A percentile compares a stretch with the other conserved stretches of the same genome.
These are phyloP conservation scores for Apiospora hydei DNA, from an alignment of 2,329 filamentous ascomycete species.

Conservation along the genomic window DNA sequence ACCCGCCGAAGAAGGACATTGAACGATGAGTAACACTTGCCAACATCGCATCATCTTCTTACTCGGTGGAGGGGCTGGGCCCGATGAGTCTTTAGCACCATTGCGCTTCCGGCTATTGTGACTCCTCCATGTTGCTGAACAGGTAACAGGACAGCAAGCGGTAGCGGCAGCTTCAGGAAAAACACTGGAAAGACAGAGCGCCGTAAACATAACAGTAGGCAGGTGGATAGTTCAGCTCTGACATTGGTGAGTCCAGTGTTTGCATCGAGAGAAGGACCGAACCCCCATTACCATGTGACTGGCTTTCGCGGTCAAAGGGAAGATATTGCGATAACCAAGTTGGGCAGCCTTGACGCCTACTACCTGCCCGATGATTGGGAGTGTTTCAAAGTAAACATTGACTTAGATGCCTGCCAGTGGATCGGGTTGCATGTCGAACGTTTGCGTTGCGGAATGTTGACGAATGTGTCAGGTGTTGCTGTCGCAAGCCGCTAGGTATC, in stretches of 20 bases:
- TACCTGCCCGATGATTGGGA: not conserved
- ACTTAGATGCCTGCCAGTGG: not conserved
- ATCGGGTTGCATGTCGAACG: not conserved
- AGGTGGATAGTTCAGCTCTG: not conserved
- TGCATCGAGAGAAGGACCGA: not conserved
- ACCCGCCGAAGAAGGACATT: not conserved
- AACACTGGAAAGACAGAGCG: not conserved
- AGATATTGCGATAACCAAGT: not conserved
- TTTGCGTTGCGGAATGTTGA: not conserved
- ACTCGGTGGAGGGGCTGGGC: not conserved
- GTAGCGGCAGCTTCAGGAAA: not conserved
- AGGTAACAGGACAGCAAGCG: not conserved
- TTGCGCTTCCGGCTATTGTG: not conserved
- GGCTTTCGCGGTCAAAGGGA: not conserved
- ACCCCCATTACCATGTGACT: not conserved
- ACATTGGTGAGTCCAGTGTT: not conserved
- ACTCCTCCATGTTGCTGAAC: not conserved
- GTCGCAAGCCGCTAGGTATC: not conserved
- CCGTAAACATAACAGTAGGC: not conserved
- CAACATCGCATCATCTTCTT: not conserved
- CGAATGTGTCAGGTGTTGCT: slow-evolving; percentile 8
- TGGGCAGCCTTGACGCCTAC: not conserved
- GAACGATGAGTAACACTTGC: not conserved
- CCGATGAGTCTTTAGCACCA: not conserved
- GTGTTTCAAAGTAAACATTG: not conserved